Base-by-base conservation (phyloP, 805 yeast species). In the Lipomyces orientalis region DNA sequence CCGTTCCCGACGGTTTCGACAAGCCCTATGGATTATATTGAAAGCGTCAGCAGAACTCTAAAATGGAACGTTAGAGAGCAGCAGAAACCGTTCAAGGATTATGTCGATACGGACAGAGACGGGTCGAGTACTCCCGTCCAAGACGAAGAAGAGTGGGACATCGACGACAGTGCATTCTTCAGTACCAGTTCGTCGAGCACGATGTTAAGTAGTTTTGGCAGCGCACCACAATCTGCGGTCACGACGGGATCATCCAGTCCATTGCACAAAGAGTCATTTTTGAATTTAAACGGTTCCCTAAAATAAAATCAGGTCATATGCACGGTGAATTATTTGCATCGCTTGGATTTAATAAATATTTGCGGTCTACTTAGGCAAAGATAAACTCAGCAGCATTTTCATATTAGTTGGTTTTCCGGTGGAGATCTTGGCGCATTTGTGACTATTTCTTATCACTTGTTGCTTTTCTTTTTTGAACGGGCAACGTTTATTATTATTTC, bases 11-110 rank as follows among this genome's bases (percentile, higher is more conserved):
- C 97, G 0, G 95, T 95, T 2, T 85, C 88, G 70, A 90, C 29
- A 84, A 87, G 64, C 85, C 90, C 4, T 61, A 75, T 68, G 68
- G 95, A 91, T 77, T 88, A 90, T 80, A 84, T 95, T 78, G 97
- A 93, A 77, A 85, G 92, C 75, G 93, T 92, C 58, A 86, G 94
- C 77, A 82, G 97, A 73, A 88, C 96, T 35, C 80, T 95, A 76
- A 92, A 94, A 76, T 95, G 99, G 99, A 94, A 94, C 77, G 92
- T 86, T 34, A 85, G 98, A 72, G 95, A 92, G 75, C 88, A 88
- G 64, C 98, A 94, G 76, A 91, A 91, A 74, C 89, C 97, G 2
- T 90, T 91, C 76, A 84, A 84, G 4, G 89, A 86, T 75, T 78
- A 85, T 73, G 77, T 87, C 46, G 64, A 49, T 49, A 43, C 69